Percentiles rank a stretch among this genome's conserved stretches.
phyloP scores from a whole-genome alignment of 2,329 filamentous ascomycete genomes.

The Claviceps quebecensis region DNA sequence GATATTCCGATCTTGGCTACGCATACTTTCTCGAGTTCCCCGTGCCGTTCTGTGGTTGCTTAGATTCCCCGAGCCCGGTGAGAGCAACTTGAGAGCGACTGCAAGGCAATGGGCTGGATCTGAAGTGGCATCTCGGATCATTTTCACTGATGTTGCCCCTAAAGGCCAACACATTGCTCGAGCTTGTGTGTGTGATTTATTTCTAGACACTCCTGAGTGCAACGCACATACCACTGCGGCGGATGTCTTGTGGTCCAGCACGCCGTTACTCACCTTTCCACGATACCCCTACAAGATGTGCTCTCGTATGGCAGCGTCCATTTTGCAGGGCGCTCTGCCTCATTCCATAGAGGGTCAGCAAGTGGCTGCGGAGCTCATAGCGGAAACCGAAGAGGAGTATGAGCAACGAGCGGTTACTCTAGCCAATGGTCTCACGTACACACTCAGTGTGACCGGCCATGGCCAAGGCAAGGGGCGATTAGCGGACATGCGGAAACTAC shows the following conservation, averaged over 20 bases:
- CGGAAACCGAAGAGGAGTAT: conserved; percentile 65
- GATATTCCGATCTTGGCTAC: conserved; percentile 88
- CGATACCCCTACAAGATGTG: conserved; percentile 98
- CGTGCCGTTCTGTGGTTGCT: conserved; percentile 90
- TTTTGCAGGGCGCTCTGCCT: conserved; percentile 78
- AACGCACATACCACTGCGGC: conserved; percentile 97
- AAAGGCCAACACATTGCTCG: conserved; percentile 90
- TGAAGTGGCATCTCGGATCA: conserved; percentile 71
- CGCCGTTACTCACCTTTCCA: conserved; percentile 77
- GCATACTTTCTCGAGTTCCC: conserved; percentile 72
- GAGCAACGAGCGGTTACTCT: conserved; percentile 62
- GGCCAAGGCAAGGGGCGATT: conserved; percentile 53
- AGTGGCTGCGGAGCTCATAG: conserved; percentile 65
- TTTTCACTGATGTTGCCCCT: conserved; percentile 93
- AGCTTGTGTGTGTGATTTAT: conserved; percentile 82
- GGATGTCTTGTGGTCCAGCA: conserved; percentile 92
- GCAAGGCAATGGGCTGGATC: conserved; percentile 72
- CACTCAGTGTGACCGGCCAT: conserved; percentile 25
- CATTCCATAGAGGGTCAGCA: conserved; percentile 49
- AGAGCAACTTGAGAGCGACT: conserved; percentile 68
- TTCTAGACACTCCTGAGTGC: conserved; percentile 93
- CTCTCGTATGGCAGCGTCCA: conserved; percentile 92
- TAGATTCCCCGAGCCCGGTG: conserved; percentile 89
- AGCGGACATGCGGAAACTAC: conserved; percentile 60
- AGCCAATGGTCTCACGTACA: conserved; percentile 49